Percentiles rank a stretch among this genome's conserved stretches.
These are phyloP conservation scores for Trifolium subterraneum DNA, from an alignment of 306 rosid species.

Conservation along the genomic window DNA sequence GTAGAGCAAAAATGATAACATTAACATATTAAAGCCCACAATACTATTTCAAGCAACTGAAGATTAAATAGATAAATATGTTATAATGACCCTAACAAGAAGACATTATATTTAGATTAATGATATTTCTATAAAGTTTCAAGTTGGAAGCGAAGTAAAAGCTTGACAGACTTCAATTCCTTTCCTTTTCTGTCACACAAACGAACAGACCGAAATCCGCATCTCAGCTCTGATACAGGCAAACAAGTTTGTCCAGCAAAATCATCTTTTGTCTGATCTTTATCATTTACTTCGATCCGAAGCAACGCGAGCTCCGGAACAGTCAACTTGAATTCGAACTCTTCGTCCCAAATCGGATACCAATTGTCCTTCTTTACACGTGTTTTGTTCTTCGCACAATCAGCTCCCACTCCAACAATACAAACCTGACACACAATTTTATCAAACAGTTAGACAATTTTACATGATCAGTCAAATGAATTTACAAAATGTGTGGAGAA, in stretches of 20 bases:
- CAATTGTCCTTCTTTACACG: constrained; percentile 60
- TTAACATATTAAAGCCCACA: constrained; percentile 13
- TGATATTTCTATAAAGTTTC: constrained; percentile 30
- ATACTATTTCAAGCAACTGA: background rate
- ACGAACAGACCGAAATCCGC: constrained; percentile 72
- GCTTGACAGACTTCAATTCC: constrained; percentile 61
- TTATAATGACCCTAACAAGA: background rate
- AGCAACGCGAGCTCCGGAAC: constrained; percentile 85
- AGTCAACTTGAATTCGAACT: constrained; percentile 66
- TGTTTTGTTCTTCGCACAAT: constrained; percentile 61
- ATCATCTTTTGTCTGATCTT: constrained; percentile 69
- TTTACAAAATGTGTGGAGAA: constrained; percentile 18
- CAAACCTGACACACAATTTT: constrained; percentile 21
- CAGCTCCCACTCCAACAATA: constrained; percentile 72
- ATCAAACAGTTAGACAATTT: background rate
- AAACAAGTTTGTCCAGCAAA: constrained; percentile 89
- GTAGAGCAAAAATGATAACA: background rate
- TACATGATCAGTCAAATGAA: background rate
- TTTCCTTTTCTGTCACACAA: constrained; percentile 64
- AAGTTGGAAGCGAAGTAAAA: constrained; percentile 56
- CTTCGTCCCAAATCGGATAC: constrained; percentile 87
- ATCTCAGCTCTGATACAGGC: constrained; percentile 73
- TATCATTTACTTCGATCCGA: constrained; percentile 69
- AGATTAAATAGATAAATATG: background rate
- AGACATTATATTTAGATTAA: background rate